These are phyloP conservation scores for Penicillium glabrum DNA, from an alignment of 2,329 filamentous ascomycete species.

Conservation along the genomic window DNA sequence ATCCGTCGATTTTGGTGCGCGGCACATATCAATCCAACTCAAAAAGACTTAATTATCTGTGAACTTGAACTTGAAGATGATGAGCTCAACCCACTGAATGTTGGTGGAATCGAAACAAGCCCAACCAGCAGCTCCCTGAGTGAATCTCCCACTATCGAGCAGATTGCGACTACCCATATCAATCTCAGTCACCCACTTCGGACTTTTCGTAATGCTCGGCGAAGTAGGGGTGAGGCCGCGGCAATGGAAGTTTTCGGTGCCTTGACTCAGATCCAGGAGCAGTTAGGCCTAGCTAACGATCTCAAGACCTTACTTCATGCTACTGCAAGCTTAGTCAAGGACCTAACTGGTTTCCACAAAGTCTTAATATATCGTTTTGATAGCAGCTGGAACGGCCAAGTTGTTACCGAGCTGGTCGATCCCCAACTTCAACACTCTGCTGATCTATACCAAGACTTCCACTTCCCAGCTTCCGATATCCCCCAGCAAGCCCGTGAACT, in stretches of 20 bases:
- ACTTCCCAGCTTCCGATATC: conserved; percentile 87
- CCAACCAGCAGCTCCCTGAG: conserved; percentile 60
- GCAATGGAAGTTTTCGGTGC: conserved; percentile 94
- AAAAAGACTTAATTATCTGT: conserved; percentile 74
- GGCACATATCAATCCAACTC: conserved; percentile 69
- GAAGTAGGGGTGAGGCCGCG: conserved; percentile 73
- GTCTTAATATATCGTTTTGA: conserved; percentile 96
- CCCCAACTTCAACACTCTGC: conserved; percentile 67
- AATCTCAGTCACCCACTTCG: conserved; percentile 75
- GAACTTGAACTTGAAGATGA: conserved; percentile 88
- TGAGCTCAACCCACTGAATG: conserved; percentile 52
- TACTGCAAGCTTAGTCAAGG: conserved; percentile 80
- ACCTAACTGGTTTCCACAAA: conserved; percentile 85
- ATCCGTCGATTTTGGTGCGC: conserved; percentile 80
- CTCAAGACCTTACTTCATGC: conserved; percentile 76
- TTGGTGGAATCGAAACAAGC: conserved; percentile 17
- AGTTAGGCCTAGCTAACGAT: conserved; percentile 63
- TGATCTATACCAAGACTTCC: conserved; percentile 81
- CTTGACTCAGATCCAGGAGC: conserved; percentile 88
- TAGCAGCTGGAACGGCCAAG: conserved; percentile 74
- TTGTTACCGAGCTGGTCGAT: conserved; percentile 85
- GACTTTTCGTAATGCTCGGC: conserved; percentile 71
- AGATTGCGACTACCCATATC: conserved; percentile 72
- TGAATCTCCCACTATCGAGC: conserved; percentile 70
- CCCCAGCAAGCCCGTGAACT: conserved; percentile 83